These are phyloP conservation scores for Lachnellula willkommii DNA, from an alignment of 2,329 filamentous ascomycete species.

Conservation along the genomic window DNA sequence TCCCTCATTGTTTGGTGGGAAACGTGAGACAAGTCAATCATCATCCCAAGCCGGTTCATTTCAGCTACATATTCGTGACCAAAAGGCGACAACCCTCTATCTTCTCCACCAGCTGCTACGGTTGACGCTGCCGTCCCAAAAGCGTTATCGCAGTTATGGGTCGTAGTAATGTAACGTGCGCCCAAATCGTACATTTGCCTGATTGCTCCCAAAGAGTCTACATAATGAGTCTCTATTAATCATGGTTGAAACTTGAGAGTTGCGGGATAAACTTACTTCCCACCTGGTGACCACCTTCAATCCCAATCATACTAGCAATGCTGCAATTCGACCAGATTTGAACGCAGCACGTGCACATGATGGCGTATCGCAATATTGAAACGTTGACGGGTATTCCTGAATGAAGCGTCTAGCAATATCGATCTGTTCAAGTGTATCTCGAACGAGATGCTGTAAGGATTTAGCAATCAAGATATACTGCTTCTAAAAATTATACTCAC, in stretches of 20 bases:
- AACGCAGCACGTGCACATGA: slow-evolving; percentile 30
- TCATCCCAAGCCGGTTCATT: slow-evolving; percentile 65
- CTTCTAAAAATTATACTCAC: not conserved
- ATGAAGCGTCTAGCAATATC: slow-evolving; percentile 50
- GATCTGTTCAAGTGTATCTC: slow-evolving; percentile 51
- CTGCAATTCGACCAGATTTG: slow-evolving; percentile 39
- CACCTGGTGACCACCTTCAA: slow-evolving; percentile 54
- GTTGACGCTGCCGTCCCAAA: slow-evolving; percentile 41
- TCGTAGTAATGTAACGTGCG: slow-evolving; percentile 62
- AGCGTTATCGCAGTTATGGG: slow-evolving; percentile 63
- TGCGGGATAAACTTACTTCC: slow-evolving; percentile 39
- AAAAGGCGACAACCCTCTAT: slow-evolving; percentile 47
- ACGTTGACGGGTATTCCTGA: slow-evolving; percentile 24
- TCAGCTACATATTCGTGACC: slow-evolving; percentile 53
- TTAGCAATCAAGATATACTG: not conserved
- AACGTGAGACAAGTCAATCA: slow-evolving; percentile 62
- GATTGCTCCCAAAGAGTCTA: slow-evolving; percentile 40
- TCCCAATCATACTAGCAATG: slow-evolving; percentile 52
- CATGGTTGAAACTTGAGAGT: slow-evolving; percentile 6
- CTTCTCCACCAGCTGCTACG: slow-evolving; percentile 14
- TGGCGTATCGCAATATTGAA: slow-evolving; percentile 23
- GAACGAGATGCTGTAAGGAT: slow-evolving; percentile 31
- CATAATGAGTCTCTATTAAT: too few relatives aligned
- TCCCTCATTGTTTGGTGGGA: slow-evolving; percentile 58
- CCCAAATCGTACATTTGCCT: slow-evolving; percentile 56